Base-by-base conservation (phyloP, 2,329 filamentous ascomycete genomes). In the Cyphellophora attinorum region DNA sequence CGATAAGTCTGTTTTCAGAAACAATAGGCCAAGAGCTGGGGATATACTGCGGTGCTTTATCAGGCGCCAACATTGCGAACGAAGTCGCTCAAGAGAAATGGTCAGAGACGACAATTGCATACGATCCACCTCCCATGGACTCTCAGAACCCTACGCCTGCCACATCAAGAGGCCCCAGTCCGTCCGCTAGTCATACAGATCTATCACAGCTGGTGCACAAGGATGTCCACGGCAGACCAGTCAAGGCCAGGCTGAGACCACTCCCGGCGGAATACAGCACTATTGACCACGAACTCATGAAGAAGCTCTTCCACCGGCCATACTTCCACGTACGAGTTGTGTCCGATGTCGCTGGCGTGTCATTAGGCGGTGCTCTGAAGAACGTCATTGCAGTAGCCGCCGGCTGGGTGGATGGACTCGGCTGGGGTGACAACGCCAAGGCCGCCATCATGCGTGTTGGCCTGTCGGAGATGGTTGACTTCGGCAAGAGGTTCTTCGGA, bases 351-450 rank as follows among this genome's bases (percentile, higher is more conserved):
- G 91, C 89, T 0, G 91, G 91, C 47, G 89, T 95, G 1, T 96
- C 91, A 4, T 78, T 98, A 19, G 82, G 88, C 28, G 91, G 91
- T 41, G 91, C 91, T 0, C 68, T 98, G 49, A 98, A 98, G 71
- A 98, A 98, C 67, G 81, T 98, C 46, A 85, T 98, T 36, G 91
- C 91, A 4, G 67, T 98, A 12, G 89, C 86, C 4, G 88, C 91
- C 19, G 91, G 91, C 38, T 98, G 93, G 59, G 86, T 96, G 29
- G 85, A 94, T 46, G 91, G 91, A 21, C 76, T 89, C 42, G 89
- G 89, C 46, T 98, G 91, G 89, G 91, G 91, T 53, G 88, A 96
- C 67, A 98, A 96, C 50, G 89, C 89, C 47, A 96, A 98, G 67
- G 86, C 91, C n/a, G 91, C 91, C 29, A 80, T 98, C 41, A 96